Base-by-base conservation (phyloP, 139 green algal species). In the Coelastrella sp. region DNA sequence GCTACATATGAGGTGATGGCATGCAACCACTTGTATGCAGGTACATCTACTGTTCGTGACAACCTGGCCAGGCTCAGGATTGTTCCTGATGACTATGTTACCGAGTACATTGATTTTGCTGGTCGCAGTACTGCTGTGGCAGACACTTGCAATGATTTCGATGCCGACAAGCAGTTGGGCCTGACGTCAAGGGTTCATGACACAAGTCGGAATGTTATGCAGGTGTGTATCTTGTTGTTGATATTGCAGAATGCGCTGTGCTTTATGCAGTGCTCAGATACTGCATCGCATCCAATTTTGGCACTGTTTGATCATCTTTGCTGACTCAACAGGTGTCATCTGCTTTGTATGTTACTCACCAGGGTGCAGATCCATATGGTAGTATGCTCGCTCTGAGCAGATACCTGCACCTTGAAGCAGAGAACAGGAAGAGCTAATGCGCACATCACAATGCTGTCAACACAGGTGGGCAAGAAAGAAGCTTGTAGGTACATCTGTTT, bases 211-310 rank as follows among this genome's bases (percentile, higher is more conserved):
- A 23, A 37, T 34, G 5, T 37, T 69, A 23, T 69, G 60, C 60
- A 69, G 60, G 60, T 69, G 21, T 21, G 60, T 69, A 53, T 53
- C n/a, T n/a, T n/a, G n/a, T n/a, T n/a, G n/a, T n/a, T n/a, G n/a
- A n/a, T n/a, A n/a, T n/a, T n/a, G n/a, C n/a, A n/a, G n/a, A n/a
- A n/a, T n/a, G n/a, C n/a, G n/a, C n/a, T n/a, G n/a, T n/a, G n/a
- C n/a, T n/a, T n/a, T n/a, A n/a, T n/a, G n/a, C n/a, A n/a, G n/a
- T n/a, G n/a, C n/a, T n/a, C n/a, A n/a, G n/a, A n/a, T n/a, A n/a
- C n/a, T n/a, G n/a, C n/a, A n/a, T n/a, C n/a, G n/a, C n/a, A n/a
- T n/a, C n/a, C n/a, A n/a, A n/a, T n/a, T n/a, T n/a, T n/a, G n/a
- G n/a, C n/a, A n/a, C n/a, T n/a, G n/a, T n/a, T n/a, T n/a, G n/a